Evolutionary conservation across 2,329 filamentous ascomycete species (phyloP).

Genomic region (Pseudocercospora vitis): DNA sequence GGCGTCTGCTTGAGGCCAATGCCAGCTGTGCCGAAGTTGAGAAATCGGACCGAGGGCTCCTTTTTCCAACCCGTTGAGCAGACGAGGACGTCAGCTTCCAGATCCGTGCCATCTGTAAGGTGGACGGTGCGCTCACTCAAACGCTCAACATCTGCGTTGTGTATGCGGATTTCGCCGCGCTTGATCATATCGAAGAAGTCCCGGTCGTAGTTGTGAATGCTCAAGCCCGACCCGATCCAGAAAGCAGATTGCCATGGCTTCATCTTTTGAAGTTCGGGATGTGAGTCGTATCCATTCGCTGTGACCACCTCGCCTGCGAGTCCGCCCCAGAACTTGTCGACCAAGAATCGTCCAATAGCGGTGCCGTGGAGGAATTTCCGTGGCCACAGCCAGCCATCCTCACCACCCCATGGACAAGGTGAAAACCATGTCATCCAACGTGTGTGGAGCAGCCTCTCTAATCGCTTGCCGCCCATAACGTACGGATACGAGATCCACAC

Average conservation of each 20-base stretch:
- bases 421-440: constrained; percentile 72
- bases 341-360: constrained; percentile 56
- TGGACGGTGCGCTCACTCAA: constrained; percentile 54
- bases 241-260: constrained; percentile 45
- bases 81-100: constrained; percentile 55
- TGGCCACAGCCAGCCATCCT: constrained; percentile 57
- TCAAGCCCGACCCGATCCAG: constrained; percentile 46
- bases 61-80: constrained; percentile 60
- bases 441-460: constrained; percentile 67
- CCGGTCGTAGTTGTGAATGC: constrained; percentile 59
- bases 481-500: constrained; percentile 61
- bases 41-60: constrained; percentile 53
- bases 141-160: constrained; percentile 46
- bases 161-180: constrained; percentile 56
- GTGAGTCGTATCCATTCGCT: constrained; percentile 48
- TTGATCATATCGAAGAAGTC: constrained; percentile 61
- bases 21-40: constrained; percentile 47
- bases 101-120: constrained; percentile 54
- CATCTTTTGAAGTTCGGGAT: constrained; percentile 45
- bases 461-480: constrained; percentile 64
- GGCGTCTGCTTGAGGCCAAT: constrained; percentile 34
- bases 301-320: constrained; percentile 56
- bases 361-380: constrained; percentile 60
- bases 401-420: constrained; percentile 69
- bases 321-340: constrained; percentile 57